Conservation (phyloP, 768 basidiomycete species). For the Baorangia bicolor region DNA sequence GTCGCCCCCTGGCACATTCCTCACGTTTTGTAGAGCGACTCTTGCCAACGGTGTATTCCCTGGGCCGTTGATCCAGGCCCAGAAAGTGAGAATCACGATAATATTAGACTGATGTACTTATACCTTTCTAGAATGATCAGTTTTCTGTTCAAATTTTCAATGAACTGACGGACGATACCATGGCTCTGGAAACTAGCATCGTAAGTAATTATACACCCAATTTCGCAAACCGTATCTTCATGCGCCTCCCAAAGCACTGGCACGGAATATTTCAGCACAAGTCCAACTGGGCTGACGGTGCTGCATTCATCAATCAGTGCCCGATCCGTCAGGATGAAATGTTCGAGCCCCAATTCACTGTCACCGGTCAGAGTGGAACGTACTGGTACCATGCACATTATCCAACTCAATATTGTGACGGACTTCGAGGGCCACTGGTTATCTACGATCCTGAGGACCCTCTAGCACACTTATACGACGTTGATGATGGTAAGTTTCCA, state of each 20-base stretch:
- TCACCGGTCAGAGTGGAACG: conserved; percentile 39
- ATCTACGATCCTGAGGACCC: conserved; percentile 48
- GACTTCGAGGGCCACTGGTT: conserved; percentile 42
- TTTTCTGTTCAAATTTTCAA: conserved; percentile 47
- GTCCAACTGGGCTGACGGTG: conserved; percentile 38
- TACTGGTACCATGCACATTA: conserved; percentile 50
- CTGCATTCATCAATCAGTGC: conserved; percentile 43
- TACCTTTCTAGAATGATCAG: conserved; percentile 31
- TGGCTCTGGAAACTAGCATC: conserved; percentile 48
- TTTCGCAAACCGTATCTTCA: conserved; percentile 13
- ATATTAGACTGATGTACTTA: background rate
- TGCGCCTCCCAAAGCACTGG: conserved; percentile 30
- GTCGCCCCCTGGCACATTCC: background rate
- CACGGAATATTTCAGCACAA: conserved; percentile 30
- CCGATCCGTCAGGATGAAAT: conserved; percentile 36
- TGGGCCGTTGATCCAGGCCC: conserved; percentile 43
- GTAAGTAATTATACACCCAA: conserved; percentile 15
- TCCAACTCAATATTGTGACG: conserved; percentile 41
- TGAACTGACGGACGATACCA: conserved; percentile 42
- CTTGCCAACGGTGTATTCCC: conserved; percentile 46
- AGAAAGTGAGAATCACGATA: conserved; percentile 27
- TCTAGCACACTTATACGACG: conserved; percentile 40
- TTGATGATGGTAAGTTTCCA: conserved; percentile 41
- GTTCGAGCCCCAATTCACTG: conserved; percentile 38
- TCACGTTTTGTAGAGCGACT: conserved; percentile 34